These are phyloP conservation scores for Pinus tabuliformis DNA, from an alignment of 75 land plant species.

Conservation along the genomic window DNA sequence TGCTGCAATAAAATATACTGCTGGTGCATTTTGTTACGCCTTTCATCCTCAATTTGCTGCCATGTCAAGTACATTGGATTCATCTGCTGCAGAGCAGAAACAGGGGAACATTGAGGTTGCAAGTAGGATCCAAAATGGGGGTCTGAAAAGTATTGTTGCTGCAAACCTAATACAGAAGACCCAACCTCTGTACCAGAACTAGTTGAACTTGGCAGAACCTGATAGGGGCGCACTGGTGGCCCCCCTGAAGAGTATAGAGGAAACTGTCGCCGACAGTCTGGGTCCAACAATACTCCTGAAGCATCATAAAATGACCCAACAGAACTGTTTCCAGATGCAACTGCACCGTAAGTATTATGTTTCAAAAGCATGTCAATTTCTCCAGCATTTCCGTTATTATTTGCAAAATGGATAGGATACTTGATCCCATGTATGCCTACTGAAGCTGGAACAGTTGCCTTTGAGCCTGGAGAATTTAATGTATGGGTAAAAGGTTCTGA, in stretches of 20 bases:
- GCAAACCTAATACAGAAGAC: conserved; percentile 3
- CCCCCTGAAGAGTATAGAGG: conserved; percentile 1
- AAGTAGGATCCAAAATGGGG: conserved; percentile 4
- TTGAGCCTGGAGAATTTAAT: neutral
- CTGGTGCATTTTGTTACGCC: conserved; percentile 18
- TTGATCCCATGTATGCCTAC: neutral
- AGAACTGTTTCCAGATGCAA: neutral
- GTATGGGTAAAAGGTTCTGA: conserved; percentile 15
- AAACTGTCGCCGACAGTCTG: neutral
- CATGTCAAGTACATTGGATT: conserved; percentile 1
- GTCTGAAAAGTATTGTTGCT: neutral
- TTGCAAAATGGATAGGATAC: conserved; percentile 2
- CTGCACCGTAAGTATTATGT: neutral
- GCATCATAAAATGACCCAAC: neutral
- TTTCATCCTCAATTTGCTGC: conserved; percentile 16
- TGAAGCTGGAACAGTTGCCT: neutral
- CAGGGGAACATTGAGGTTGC: neutral
- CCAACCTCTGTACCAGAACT: conserved; percentile 11
- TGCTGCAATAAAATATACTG: conserved; percentile 20
- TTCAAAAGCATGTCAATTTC: conserved; percentile 13
- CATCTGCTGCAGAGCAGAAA: neutral
- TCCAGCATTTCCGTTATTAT: neutral
- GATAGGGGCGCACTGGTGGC: conserved; percentile 11
- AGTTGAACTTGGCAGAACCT: conserved; percentile 8
- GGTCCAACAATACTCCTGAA: conserved; percentile 6